Conservation (phyloP, 2,329 filamentous ascomycete species). For the Cercospora janseana region DNA sequence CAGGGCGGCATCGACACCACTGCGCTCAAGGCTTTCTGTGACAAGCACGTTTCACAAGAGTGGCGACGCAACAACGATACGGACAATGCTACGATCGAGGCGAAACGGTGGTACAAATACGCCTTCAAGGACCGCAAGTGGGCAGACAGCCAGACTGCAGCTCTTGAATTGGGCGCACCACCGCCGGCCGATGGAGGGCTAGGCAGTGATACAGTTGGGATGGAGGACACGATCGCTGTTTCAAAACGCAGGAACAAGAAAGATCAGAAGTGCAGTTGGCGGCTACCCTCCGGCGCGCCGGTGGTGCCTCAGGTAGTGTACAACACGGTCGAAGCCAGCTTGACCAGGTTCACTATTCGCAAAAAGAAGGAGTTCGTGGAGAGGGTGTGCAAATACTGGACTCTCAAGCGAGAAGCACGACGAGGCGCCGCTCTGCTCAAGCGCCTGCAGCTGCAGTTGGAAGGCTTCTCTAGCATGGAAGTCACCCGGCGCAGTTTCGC, state of each 20-base stretch:
- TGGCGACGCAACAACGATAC: conserved; percentile 86
- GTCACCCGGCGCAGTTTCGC: conserved; percentile 92
- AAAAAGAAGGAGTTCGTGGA: conserved; percentile 90
- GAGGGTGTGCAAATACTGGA: conserved; percentile 97
- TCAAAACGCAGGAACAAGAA: conserved; percentile 60
- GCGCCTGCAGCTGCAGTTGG: conserved; percentile 88
- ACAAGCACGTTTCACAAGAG: conserved; percentile 87
- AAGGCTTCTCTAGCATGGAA: conserved; percentile 96
- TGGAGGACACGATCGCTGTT: conserved; percentile 55
- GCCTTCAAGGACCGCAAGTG: conserved; percentile 87
- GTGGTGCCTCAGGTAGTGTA: conserved; percentile 89
- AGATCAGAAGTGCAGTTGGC: conserved; percentile 72
- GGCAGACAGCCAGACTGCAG: conserved; percentile 85
- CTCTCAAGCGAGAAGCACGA: conserved; percentile 87
- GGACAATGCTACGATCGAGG: conserved; percentile 72
- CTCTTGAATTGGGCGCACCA: conserved; percentile 73
- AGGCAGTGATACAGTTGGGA: conserved; percentile 43
- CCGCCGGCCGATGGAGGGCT: conserved; percentile 44
- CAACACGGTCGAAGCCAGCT: conserved; percentile 77
- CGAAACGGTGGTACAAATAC: conserved; percentile 84
- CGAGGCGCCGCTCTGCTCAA: conserved; percentile 89
- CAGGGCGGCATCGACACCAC: conserved; percentile 76
- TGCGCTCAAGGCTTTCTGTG: conserved; percentile 89
- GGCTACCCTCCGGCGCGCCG: conserved; percentile 87
- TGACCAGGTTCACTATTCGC: conserved; percentile 77